These are phyloP conservation scores for Santalum album DNA, from an alignment of 164 flowering plant genomes.

Conservation along the genomic window DNA sequence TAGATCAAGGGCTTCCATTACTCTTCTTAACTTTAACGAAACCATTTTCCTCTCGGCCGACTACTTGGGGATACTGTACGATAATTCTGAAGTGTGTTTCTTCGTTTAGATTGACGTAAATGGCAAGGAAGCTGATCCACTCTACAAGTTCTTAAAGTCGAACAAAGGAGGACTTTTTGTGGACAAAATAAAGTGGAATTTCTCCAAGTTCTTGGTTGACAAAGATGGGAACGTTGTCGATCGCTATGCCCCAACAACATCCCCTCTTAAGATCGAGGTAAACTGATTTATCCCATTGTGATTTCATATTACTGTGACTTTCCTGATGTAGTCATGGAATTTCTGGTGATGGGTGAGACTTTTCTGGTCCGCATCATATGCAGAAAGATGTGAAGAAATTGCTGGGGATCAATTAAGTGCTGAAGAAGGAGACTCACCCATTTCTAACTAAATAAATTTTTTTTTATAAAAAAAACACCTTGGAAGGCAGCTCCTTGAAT, in stretches of 20 bases:
- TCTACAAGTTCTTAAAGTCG: constrained; percentile 61
- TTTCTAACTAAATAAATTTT: too few species aligned
- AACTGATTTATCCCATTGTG: neutral
- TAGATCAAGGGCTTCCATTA: too few species aligned
- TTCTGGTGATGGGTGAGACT: too few species aligned
- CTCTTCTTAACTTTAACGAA: too few species aligned
- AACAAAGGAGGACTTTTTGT: constrained; percentile 60
- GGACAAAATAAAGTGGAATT: constrained; percentile 72
- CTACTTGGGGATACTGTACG: too few species aligned
- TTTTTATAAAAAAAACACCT: too few species aligned
- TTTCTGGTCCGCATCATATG: constrained; percentile 2
- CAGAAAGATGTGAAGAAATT: constrained; percentile 47
- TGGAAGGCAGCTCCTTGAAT: too few species aligned
- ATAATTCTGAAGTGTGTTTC: too few species aligned
- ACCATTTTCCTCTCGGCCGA: too few species aligned
- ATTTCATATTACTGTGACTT: neutral
- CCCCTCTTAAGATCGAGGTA: constrained; percentile 82
- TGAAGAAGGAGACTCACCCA: too few species aligned
- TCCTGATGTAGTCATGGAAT: neutral
- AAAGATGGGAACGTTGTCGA: constrained; percentile 64
- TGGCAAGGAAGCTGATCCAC: constrained; percentile 51
- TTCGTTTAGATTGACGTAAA: constrained; percentile 65
- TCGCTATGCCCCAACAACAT: constrained; percentile 78
- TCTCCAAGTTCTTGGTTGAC: constrained; percentile 64
- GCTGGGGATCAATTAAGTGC: constrained; percentile 16